Conservation (phyloP, 352 stramenopile species). For the Globisporangium splendens region DNA sequence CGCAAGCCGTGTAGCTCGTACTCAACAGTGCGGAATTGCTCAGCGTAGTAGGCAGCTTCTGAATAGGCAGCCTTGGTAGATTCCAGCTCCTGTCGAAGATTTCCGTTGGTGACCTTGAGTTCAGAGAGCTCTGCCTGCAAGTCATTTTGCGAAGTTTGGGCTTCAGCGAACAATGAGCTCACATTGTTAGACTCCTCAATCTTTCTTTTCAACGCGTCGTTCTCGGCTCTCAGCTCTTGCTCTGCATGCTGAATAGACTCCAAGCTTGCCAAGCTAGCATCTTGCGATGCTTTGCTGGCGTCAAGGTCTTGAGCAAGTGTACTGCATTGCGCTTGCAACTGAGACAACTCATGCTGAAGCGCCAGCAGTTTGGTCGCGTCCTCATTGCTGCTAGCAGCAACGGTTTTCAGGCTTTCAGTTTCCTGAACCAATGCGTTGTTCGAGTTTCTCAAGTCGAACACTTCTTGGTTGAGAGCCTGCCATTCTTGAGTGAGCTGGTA, state of each 20-base stretch:
- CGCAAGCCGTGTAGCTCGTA: conserved; percentile 22
- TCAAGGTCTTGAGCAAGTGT: conserved; percentile 17
- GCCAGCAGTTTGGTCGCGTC: conserved; percentile 6
- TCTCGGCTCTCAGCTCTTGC: conserved; percentile 26
- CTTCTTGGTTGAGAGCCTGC: conserved; percentile 23
- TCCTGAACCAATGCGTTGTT: conserved; percentile 3
- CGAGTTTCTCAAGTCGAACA: conserved; percentile 6
- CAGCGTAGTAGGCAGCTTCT: conserved; percentile 33
- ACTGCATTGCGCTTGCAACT: conserved; percentile 23
- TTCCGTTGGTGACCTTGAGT: conserved; percentile 12
- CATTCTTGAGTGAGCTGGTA: conserved; percentile 17
- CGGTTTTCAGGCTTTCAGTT: conserved; percentile 1
- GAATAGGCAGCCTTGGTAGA: conserved; percentile 25
- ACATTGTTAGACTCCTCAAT: conserved; percentile 26
- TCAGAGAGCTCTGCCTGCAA: conserved; percentile 11
- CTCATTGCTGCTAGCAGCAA: not conserved
- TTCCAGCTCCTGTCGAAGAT: conserved; percentile 36
- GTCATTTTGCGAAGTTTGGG: conserved; percentile 10
- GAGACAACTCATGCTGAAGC: conserved; percentile 27
- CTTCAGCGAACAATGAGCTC: conserved; percentile 17
- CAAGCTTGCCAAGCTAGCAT: not conserved
- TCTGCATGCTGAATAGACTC: conserved; percentile 23
- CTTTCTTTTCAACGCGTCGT: conserved; percentile 26
- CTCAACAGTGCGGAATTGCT: conserved; percentile 21
- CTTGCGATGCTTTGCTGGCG: conserved; percentile 13